phyloP scores from a whole-genome alignment of 768 basidiomycete species.

The Pisolithus orientalis region DNA sequence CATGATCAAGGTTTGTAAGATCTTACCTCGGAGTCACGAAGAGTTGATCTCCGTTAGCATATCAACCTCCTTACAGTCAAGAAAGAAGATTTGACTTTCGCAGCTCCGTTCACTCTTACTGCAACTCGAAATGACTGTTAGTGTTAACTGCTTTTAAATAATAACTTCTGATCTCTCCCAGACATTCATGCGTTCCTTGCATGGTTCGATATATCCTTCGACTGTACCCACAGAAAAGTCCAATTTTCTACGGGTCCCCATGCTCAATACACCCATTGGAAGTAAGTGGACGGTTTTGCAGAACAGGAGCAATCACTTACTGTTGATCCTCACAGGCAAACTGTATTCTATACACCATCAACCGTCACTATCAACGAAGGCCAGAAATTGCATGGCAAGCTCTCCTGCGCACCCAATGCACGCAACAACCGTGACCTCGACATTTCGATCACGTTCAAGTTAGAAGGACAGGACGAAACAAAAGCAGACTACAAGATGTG shows the following conservation, averaged over 20 bases:
- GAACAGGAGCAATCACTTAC: not conserved
- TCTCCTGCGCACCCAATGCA: slow-evolving; percentile 82
- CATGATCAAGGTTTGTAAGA: slow-evolving; percentile 63
- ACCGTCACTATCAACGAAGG: slow-evolving; percentile 66
- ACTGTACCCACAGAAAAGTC: slow-evolving; percentile 92
- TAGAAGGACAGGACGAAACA: slow-evolving; percentile 22
- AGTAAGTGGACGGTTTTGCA: slow-evolving; percentile 47
- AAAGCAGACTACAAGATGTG: slow-evolving; percentile 80
- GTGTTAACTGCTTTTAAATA: slow-evolving; percentile 21
- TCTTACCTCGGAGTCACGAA: not conserved
- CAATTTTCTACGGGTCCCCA: slow-evolving; percentile 97
- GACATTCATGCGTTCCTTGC: slow-evolving; percentile 97
- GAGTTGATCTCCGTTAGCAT: slow-evolving; percentile 43
- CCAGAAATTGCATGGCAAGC: slow-evolving; percentile 63
- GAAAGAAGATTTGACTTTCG: slow-evolving; percentile 93
- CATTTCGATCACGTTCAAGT: slow-evolving; percentile 72
- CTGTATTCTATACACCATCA: slow-evolving; percentile 92
- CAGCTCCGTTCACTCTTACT: slow-evolving; percentile 67
- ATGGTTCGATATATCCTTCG: slow-evolving; percentile 97
- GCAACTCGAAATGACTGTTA: slow-evolving; percentile 89
- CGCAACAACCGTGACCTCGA: slow-evolving; percentile 95
- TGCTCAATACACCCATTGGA: slow-evolving; percentile 94
- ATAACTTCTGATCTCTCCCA: slow-evolving; percentile 26
- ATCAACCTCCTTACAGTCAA: slow-evolving; percentile 87
- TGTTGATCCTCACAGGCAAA: slow-evolving; percentile 53